Base-by-base conservation (phyloP, 2,329 filamentous ascomycete genomes). In the Cadophora malorum region DNA sequence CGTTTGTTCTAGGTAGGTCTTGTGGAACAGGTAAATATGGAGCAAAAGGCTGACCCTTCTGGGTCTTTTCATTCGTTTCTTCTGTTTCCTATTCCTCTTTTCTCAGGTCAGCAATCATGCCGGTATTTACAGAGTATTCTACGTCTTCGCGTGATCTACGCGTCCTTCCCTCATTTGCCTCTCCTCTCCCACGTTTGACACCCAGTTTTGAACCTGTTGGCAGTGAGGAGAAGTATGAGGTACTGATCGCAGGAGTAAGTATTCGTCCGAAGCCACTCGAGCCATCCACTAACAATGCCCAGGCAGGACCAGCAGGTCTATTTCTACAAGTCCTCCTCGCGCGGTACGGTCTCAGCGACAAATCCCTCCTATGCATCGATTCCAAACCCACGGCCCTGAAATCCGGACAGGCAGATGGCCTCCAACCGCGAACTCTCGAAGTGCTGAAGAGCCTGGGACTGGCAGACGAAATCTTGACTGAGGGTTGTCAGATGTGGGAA, bases 401-500 rank as follows among this genome's bases (percentile, higher is more conserved):
- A 69, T 78, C 79, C 61, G 88, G 88, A 8, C 87, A 90, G 76
- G 89, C 88, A 19, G 88, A 91, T 71, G 86, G 86, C 3, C 83
- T 88, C 35, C 85, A 88, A 75, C 85, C 83, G 62, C 85, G 86
- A 1, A 87, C 86, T 0, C 84, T 88, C 16, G 87, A 89, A 75
- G 82, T 89, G 21, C 86, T 88, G 59, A 85, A 88, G 74, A 85
- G 83, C 52, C 84, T 88, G 31, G 85, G 83, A 0, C 81, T 88
- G 3, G 80, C 81, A 1, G 85, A 88, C 53, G 79, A 82, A 28
- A 79, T 89, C 35, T 80, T 88, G 31, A 81, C 81, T 31, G 85
- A 88, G 66, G 81, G 85, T 0, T 88, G 84, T 70, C 86, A 88
- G 72, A 83, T 86, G 21, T 76, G 84, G 12, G 86, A 88, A 75